Evolutionary conservation across 805 yeast genomes (phyloP), one percentile per base, ranked within the genome.

Genomic region (Metschnikowia henanensis): DNA sequence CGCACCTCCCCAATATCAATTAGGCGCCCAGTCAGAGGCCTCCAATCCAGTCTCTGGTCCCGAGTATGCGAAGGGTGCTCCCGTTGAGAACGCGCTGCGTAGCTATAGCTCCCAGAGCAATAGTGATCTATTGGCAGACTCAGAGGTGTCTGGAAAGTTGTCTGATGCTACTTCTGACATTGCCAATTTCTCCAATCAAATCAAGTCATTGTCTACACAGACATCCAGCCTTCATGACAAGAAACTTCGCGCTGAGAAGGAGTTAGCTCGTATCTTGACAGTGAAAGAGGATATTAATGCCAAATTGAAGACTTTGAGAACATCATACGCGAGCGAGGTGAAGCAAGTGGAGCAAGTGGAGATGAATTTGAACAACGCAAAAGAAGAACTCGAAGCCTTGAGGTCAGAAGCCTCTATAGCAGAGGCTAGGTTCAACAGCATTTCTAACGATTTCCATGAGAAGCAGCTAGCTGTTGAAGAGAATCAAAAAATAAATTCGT

Each of bases 101-200:
- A 32, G 31, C 8, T 20, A 28, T 22, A 44, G 42, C 21, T 26
- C 28, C 18, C 47, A 23, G 5, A 54, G 46, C 3, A 70, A 75
- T 41, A 65, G 62, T 43, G 87, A 81, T 49, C 62, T 82, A 39
- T 67, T 79, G 41, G 81, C 84, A 0, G 84, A 82, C 46, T 56
- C 70, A 12, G 87, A 78, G 39, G 75, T 83, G 1, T 76, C 87
- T 1, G 80, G 82, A 22, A 81, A 83, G 57, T 68, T 89, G 38
- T 81, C 95, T 1, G 78, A 79, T 47, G 92, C 96, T 4, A 81
- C 94, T 6, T 78, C 90, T 6, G 96, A 88, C 55, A 77, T 89
- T 61, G 96, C 95, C 13, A 88, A 91, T 54, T 73, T 87, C 32
- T 85, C 95, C 0, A 87, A 84, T 55, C 96, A 91, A 67, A 83